Percentiles rank a stretch among this genome's conserved stretches.
These are phyloP conservation scores for Ogataea allantospora DNA, from an alignment of 805 yeast species.

Conservation along the genomic window DNA sequence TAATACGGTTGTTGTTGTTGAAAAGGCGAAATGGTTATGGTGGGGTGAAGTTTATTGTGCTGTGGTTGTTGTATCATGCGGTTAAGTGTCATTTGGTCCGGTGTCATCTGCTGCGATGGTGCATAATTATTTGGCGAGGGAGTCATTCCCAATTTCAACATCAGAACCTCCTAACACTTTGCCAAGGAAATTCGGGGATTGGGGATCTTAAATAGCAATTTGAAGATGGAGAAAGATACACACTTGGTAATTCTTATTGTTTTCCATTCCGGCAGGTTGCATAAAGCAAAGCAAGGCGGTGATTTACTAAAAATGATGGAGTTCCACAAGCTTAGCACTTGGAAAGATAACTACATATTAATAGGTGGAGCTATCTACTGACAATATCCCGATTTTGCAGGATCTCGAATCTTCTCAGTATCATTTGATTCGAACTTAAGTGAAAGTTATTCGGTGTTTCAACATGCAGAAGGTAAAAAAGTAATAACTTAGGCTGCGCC, in stretches of 20 bases:
- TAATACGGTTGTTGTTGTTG: constrained; percentile 1
- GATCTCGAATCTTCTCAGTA: no score
- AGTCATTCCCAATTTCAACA: constrained; percentile 1
- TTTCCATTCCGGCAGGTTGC: not conserved
- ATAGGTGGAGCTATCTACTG: no score
- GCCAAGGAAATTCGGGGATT: not conserved
- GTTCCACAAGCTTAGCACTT: no score
- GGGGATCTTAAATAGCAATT: not conserved
- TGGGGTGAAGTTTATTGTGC: not conserved
- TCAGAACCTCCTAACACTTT: not conserved
- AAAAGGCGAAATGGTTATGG: not conserved
- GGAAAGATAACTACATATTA: no score
- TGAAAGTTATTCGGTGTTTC: no score
- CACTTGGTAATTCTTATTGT: constrained; percentile 1
- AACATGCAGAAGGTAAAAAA: no score
- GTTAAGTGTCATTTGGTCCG: not conserved
- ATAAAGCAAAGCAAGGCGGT: not conserved
- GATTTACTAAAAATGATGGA: no score
- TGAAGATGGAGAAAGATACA: not conserved
- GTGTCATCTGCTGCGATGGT: not conserved
- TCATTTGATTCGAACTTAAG: no score
- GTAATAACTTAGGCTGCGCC: no score
- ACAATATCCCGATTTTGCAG: no score
- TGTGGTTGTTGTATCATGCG: not conserved
- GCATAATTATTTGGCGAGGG: not conserved